Evolutionary conservation across 208 protist species (phyloP).

Genomic region (Wallacemonas rigidus): DNA sequence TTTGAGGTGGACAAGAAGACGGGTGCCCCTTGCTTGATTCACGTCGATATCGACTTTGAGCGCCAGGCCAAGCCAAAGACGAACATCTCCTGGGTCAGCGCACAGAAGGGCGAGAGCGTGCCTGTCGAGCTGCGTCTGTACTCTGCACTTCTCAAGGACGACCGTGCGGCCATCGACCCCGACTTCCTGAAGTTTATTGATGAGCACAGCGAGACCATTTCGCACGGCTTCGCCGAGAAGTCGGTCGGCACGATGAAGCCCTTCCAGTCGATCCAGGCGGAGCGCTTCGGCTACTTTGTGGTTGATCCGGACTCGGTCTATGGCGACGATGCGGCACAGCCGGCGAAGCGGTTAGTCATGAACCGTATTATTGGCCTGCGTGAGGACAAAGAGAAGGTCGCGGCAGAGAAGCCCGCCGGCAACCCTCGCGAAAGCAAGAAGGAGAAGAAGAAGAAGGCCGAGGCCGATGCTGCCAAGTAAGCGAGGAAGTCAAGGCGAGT

Average conservation of each 20-base stretch:
- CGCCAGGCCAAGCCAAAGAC: conserved; percentile 87
- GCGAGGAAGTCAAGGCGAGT: neutral
- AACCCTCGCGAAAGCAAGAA: conserved; percentile 18
- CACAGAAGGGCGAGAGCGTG: conserved; percentile 31
- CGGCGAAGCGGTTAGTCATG: conserved; percentile 69
- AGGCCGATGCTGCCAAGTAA: conserved; percentile 9
- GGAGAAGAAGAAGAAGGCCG: conserved; percentile 27
- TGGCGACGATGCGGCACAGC: conserved; percentile 9
- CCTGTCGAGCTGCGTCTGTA: conserved; percentile 87
- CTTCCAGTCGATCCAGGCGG: conserved; percentile 87
- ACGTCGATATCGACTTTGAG: conserved; percentile 89
- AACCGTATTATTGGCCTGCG: conserved; percentile 86
- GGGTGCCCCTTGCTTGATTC: conserved; percentile 67
- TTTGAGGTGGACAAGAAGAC: conserved; percentile 71
- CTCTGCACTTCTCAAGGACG: conserved; percentile 80
- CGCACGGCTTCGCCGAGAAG: conserved; percentile 73
- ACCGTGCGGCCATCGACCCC: conserved; percentile 81
- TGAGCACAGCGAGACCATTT: conserved; percentile 71
- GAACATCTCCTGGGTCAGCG: conserved; percentile 92
- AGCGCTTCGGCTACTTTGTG: conserved; percentile 93
- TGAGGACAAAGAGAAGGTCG: conserved; percentile 87
- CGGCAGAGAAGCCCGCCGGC: conserved; percentile 20
- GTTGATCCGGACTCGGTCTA: conserved; percentile 78
- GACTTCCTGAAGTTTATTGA: conserved; percentile 91
- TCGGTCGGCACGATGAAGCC: conserved; percentile 40